A percentile compares a stretch with the other conserved stretches of the same genome.
phyloP scores from a whole-genome alignment of 2,329 filamentous ascomycete genomes.

The Sclerotinia minor region DNA sequence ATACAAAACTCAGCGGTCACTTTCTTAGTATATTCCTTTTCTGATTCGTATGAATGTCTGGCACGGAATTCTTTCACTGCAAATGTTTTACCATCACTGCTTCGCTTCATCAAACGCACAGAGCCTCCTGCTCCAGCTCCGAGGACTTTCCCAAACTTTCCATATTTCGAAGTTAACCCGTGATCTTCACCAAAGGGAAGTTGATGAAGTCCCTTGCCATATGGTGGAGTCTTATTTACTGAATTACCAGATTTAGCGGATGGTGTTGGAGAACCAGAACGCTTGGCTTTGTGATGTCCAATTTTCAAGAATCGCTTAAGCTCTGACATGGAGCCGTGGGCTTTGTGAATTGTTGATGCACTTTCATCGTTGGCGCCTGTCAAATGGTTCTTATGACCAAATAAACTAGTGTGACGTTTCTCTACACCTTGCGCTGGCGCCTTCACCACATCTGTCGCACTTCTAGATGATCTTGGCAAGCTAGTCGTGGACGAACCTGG shows the following conservation, averaged over 20 bases:
- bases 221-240: slow-evolving; percentile 50
- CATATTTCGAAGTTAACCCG: slow-evolving; percentile 85
- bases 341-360: slow-evolving; percentile 50
- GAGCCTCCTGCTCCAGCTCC: slow-evolving; percentile 94
- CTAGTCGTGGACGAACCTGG: slow-evolving; percentile 54
- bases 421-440: slow-evolving; percentile 48
- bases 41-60: slow-evolving; percentile 86
- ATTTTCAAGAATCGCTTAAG: slow-evolving; percentile 96
- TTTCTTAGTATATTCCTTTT: slow-evolving; percentile 97
- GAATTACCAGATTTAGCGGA: slow-evolving; percentile 47
- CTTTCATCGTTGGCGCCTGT: slow-evolving; percentile 49
- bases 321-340: slow-evolving; percentile 85
- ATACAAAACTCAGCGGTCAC: slow-evolving; percentile 98
- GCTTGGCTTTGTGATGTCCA: slow-evolving; percentile 65
- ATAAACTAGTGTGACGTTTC: slow-evolving; percentile 53
- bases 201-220: slow-evolving; percentile 55
- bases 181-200: slow-evolving; percentile 95
- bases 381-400: slow-evolving; percentile 48
- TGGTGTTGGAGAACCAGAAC: slow-evolving; percentile 62
- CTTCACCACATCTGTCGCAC: slow-evolving; percentile 46
- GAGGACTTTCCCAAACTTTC: slow-evolving; percentile 90
- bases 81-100: slow-evolving; percentile 88
- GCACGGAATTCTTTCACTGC: slow-evolving; percentile 96
- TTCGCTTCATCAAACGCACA: slow-evolving; percentile 89
- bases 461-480: slow-evolving; percentile 47